Conservation (phyloP, 106 monocot genomes). For the Allium fistulosum region DNA sequence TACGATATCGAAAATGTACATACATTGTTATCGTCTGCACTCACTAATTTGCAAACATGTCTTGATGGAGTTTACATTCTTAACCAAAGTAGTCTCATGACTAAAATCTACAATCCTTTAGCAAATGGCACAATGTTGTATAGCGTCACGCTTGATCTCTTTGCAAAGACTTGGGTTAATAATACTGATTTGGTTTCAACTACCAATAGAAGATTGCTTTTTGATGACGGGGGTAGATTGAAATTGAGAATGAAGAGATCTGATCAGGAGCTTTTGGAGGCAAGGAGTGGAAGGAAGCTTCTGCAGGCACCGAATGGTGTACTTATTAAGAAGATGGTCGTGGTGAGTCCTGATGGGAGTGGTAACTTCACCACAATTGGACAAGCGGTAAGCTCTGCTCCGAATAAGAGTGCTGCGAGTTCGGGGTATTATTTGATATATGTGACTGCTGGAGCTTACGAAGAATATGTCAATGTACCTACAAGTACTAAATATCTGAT, state of each 20-base stretch:
- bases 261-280: slow-evolving; percentile 30
- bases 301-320: slow-evolving; percentile 20
- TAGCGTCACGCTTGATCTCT: slow-evolving; percentile 53
- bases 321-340: slow-evolving; percentile 15
- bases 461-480: slow-evolving; percentile 19
- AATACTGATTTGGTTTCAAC: background rate
- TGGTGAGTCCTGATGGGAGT: slow-evolving; percentile 66
- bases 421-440: slow-evolving; percentile 7
- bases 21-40: background rate
- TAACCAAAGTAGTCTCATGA: slow-evolving; percentile 11
- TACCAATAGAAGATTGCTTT: background rate
- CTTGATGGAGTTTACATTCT: slow-evolving; percentile 21
- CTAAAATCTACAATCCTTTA: slow-evolving; percentile 19
- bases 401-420: slow-evolving; percentile 22
- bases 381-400: slow-evolving; percentile 64
- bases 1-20: background rate
- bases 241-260: background rate
- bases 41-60: background rate
- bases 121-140: slow-evolving; percentile 29
- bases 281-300: slow-evolving; percentile 31
- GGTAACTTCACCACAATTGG: slow-evolving; percentile 57
- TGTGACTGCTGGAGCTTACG: slow-evolving; percentile 29
- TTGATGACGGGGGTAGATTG: slow-evolving; percentile 22
- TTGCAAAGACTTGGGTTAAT: background rate
- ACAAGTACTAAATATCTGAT: slow-evolving; percentile 13